These are phyloP conservation scores for Solanum dulcamara DNA, from an alignment of 257 asterid species.

Conservation along the genomic window DNA sequence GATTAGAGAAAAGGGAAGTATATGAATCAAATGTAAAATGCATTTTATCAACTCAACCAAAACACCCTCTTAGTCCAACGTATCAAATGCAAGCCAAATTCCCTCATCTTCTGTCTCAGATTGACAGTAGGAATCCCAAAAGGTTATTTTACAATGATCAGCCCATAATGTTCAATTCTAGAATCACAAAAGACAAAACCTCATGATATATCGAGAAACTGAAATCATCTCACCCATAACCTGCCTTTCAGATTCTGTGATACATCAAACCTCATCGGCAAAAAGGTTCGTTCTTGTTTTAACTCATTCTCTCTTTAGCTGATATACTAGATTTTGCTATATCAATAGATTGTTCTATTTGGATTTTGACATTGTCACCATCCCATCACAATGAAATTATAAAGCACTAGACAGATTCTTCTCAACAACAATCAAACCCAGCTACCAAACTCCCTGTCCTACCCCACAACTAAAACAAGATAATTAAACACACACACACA, in stretches of 20 bases:
- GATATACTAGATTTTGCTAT: background rate
- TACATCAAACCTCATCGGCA: background rate
- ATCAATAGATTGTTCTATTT: background rate
- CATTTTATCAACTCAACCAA: background rate
- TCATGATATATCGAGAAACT: background rate
- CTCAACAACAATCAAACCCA: background rate
- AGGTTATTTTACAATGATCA: background rate
- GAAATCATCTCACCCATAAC: background rate
- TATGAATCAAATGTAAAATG: background rate
- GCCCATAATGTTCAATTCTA: background rate
- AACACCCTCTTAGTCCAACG: background rate
- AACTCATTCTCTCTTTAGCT: background rate
- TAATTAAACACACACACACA: background rate
- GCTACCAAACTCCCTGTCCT: background rate
- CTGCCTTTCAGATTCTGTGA: background rate
- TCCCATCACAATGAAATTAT: background rate
- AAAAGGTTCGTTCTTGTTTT: background rate
- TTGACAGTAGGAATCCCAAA: background rate
- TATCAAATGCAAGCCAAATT: background rate
- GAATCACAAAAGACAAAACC: background rate
- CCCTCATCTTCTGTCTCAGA: background rate
- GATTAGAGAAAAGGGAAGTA: background rate
- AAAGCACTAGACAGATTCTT: background rate
- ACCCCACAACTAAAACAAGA: background rate
- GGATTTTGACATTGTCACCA: background rate